Percentiles rank a stretch among this genome's conserved stretches.
Evolutionary conservation across 1,284 basidiomycete species (phyloP).

Genomic region (Sanghuangporus sanghuang): DNA sequence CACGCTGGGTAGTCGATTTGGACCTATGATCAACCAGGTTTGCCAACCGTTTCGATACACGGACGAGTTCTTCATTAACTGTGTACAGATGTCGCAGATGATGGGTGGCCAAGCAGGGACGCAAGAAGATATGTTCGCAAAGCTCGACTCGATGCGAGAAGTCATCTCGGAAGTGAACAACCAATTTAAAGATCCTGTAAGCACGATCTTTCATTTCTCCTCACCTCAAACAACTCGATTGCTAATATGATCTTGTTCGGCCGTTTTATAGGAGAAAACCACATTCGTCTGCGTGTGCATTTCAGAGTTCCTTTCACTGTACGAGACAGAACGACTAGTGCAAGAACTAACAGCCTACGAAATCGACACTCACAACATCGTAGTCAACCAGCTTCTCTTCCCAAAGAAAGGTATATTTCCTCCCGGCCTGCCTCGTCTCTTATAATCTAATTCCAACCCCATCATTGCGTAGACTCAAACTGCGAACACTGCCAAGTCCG

Average conservation of each 20-base stretch:
- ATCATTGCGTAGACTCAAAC: conserved; percentile 57
- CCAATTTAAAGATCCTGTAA: conserved; percentile 96
- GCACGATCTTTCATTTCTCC: conserved; percentile 28
- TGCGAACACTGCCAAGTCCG: conserved; percentile 95
- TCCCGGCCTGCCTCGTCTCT: neutral
- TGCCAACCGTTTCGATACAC: conserved; percentile 11
- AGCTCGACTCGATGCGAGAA: conserved; percentile 94
- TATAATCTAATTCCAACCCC: neutral
- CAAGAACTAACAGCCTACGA: conserved; percentile 96
- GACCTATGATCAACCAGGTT: conserved; percentile 94
- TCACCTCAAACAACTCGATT: neutral
- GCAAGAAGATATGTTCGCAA: conserved; percentile 97
- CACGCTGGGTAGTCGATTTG: conserved; percentile 87
- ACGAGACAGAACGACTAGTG: conserved; percentile 96
- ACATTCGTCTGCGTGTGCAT: conserved; percentile 99
- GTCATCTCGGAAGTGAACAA: conserved; percentile 99
- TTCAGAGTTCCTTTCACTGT: conserved; percentile 95
- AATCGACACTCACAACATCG: conserved; percentile 98
- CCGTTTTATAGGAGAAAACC: conserved; percentile 76
- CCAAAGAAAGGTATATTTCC: conserved; percentile 73
- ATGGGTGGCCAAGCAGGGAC: conserved; percentile 88
- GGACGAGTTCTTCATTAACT: neutral
- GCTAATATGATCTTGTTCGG: neutral
- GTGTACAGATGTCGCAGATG: conserved; percentile 78
- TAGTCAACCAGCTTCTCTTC: conserved; percentile 96